Conservation (phyloP, 371 early-diverging fungal species). For the Blakeslea trispora region DNA sequence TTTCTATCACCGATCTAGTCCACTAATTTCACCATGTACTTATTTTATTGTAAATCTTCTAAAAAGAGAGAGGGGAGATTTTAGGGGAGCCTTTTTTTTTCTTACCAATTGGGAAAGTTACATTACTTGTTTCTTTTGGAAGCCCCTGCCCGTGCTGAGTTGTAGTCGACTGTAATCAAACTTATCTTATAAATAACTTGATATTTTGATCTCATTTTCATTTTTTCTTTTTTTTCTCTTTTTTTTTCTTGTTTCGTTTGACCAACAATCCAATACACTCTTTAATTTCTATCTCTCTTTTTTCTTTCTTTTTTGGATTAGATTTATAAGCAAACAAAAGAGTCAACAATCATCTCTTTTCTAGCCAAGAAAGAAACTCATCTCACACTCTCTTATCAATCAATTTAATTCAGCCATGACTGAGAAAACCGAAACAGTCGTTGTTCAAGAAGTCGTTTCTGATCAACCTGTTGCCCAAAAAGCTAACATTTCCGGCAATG, state of each 20-base stretch:
- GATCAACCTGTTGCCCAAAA: conserved; percentile 24
- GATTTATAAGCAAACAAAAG: conserved; percentile 10
- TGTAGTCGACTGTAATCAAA: neutral
- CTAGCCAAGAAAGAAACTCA: neutral
- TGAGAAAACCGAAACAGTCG: conserved; percentile 36
- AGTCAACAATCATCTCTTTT: conserved; percentile 10
- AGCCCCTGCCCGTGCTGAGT: conserved; percentile 23
- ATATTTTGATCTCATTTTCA: conserved; percentile 2
- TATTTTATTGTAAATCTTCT: conserved; percentile 25
- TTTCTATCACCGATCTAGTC: conserved; percentile 14
- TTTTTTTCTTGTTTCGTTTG: conserved; percentile 11
- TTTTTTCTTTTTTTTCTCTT: conserved; percentile 4
- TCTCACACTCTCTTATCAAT: conserved; percentile 1
- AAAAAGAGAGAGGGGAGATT: neutral
- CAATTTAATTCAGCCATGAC: conserved; percentile 22
- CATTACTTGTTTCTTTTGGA: conserved; percentile 12
- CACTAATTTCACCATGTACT: conserved; percentile 20
- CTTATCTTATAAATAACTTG: conserved; percentile 4
- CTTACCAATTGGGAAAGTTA: conserved; percentile 15
- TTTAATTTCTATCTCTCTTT: conserved; percentile 10
- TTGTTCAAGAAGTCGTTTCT: conserved; percentile 16
- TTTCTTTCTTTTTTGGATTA: conserved; percentile 6
- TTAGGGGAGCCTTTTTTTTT: too few species aligned
- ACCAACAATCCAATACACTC: conserved; percentile 13
- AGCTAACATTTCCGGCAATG: conserved; percentile 55